Evolutionary conservation across 139 green algal species (phyloP).

Genomic region (Marvania coccoides): DNA sequence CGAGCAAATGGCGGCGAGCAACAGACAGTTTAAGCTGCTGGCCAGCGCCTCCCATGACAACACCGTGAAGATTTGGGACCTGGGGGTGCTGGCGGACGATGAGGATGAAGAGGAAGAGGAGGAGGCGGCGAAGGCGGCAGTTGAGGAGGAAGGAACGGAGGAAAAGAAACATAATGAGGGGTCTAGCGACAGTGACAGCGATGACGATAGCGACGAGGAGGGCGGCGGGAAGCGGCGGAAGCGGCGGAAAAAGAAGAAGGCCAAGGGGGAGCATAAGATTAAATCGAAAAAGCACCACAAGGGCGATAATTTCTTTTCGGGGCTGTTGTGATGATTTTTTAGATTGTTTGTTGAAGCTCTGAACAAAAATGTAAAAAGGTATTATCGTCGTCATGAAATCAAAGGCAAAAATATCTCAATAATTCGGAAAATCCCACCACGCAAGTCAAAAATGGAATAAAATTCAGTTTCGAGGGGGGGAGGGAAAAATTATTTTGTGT

Average conservation of each 20-base stretch:
- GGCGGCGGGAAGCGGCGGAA: neutral
- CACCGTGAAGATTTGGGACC: constrained; percentile 73
- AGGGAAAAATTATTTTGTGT: too few species aligned
- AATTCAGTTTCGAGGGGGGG: too few species aligned
- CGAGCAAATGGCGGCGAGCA: constrained; percentile 50
- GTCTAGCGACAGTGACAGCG: constrained; percentile 3
- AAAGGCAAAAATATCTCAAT: neutral
- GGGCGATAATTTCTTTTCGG: constrained; percentile 23
- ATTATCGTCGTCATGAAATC: neutral
- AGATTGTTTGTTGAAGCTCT: too few species aligned
- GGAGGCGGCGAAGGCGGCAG: neutral
- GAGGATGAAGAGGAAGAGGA: constrained; percentile 27
- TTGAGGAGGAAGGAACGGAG: neutral
- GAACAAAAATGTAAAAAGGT: neutral
- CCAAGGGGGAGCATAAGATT: constrained; percentile 20
- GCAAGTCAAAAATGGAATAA: too few species aligned
- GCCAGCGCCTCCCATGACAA: constrained; percentile 71
- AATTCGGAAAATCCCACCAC: too few species aligned
- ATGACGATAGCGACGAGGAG: neutral
- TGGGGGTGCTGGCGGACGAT: constrained; percentile 47
- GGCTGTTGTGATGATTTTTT: constrained; percentile 23
- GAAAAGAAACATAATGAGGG: neutral
- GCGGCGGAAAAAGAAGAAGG: neutral
- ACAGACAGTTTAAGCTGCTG: constrained; percentile 38
- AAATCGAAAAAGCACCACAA: constrained; percentile 9